These are phyloP conservation scores for Brassica juncea DNA, from an alignment of 345 rosid species.

Conservation along the genomic window DNA sequence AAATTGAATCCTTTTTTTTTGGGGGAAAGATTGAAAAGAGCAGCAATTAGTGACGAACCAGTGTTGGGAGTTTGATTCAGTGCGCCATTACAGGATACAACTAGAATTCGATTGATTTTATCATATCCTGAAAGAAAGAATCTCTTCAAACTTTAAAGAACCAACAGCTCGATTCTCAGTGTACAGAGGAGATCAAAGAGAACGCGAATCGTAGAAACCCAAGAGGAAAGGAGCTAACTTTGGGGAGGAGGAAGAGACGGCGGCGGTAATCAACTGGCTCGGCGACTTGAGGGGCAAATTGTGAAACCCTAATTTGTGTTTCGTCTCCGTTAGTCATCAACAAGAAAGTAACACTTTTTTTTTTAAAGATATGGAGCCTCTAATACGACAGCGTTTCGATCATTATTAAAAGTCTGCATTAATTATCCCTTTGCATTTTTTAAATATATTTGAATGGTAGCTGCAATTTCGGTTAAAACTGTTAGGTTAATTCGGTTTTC, in stretches of 20 bases:
- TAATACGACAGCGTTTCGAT: conserved; percentile 12
- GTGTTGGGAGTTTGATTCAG: conserved; percentile 56
- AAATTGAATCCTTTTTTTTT: background rate
- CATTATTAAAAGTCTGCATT: background rate
- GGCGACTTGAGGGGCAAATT: conserved; percentile 32
- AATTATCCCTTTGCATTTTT: too few relatives aligned
- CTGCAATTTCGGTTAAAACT: background rate
- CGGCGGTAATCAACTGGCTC: conserved; percentile 26
- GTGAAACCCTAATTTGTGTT: conserved; percentile 36
- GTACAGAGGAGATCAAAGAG: background rate
- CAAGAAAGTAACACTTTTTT: background rate
- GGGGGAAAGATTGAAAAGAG: background rate
- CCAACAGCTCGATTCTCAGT: background rate
- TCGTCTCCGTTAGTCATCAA: conserved; percentile 14
- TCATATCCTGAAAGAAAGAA: conserved; percentile 49
- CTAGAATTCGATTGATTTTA: conserved; percentile 59
- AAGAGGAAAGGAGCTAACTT: conserved; percentile 46
- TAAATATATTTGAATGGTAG: background rate
- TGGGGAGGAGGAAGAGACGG: conserved; percentile 20
- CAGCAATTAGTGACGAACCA: conserved; percentile 48
- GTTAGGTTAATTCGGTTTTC: background rate
- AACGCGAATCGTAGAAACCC: background rate
- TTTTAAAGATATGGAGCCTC: background rate
- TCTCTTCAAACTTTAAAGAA: background rate
- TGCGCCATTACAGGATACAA: conserved; percentile 62